Base-by-base conservation (phyloP, 805 yeast genomes). In the Kluyveromyces siamensis region DNA sequence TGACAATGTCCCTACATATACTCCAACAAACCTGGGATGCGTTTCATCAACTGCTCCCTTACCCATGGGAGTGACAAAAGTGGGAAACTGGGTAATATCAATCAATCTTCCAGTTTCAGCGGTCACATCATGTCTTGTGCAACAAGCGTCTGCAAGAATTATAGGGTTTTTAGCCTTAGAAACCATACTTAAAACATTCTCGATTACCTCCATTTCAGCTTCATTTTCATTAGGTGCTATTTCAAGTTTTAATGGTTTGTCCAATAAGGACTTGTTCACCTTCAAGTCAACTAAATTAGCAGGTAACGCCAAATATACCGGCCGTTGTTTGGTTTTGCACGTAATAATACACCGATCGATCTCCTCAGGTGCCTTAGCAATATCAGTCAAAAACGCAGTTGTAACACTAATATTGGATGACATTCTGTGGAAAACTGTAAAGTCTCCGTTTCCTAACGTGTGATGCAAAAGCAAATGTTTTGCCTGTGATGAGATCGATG, bases 51-150 rank as follows among this genome's bases (percentile, higher is more conserved):
- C 75, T 7, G 77, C 72, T 45, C 87, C 82, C 66, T 86, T 86
- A 63, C 91, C 95, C 90, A 85, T 84, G 51, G 95, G 93, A 18
- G 95, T 86, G 42, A 82, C 81, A 63, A 77, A 85, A 30, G 81
- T 80, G 14, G 90, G 89, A 76, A 80, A 84, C 59, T 81, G 76
- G 16, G 91, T 83, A 47, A 68, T 63, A 37, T 75, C 72, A 41
- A 80, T 79, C 57, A 85, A 73, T 51, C 70, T 64, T 46, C 67
- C 68, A 41, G 83, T 81, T 63, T 81, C 84, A 6, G 62, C 60
- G 52, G 72, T 72, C 48, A 80, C 79, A 53, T 71, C 70, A 65
- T 84, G 90, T 66, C 93, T 75, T 18, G 80, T 68, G 40, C 87
- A 87, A 73, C 95, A 84, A 21, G 93, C 93, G 68, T 85, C 95